Conservation (phyloP, 164 flowering plant species). For the Liquidambar formosana region DNA sequence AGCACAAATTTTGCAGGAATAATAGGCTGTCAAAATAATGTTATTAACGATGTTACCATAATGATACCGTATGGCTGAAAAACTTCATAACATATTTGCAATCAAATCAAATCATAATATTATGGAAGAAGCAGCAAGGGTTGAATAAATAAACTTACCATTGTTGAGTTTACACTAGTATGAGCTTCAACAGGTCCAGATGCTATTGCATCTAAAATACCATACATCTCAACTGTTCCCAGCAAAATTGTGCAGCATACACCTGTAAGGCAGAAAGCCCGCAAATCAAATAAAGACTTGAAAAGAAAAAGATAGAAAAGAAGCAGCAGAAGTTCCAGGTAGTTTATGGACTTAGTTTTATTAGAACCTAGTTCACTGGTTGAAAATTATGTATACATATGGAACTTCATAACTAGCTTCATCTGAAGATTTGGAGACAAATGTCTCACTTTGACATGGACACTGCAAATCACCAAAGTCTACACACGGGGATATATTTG, state of each 20-base stretch:
- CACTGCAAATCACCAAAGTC: too few species aligned
- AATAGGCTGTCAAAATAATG: not conserved
- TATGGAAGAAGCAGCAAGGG: not conserved
- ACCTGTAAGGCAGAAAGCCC: slow-evolving; percentile 43
- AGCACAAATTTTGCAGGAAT: not conserved
- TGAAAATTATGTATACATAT: too few species aligned
- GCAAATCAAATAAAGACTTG: not conserved
- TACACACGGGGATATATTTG: too few species aligned
- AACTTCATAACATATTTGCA: not conserved
- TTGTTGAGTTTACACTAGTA: slow-evolving; percentile 64
- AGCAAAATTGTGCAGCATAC: slow-evolving; percentile 85
- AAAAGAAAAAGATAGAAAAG: not conserved
- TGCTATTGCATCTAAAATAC: slow-evolving; percentile 63
- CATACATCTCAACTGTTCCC: slow-evolving; percentile 86
- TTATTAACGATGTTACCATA: not conserved
- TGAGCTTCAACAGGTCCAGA: slow-evolving; percentile 78
- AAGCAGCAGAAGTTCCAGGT: too few species aligned
- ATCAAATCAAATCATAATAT: not conserved
- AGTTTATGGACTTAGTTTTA: too few species aligned
- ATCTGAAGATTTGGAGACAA: too few species aligned
- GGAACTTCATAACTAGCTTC: too few species aligned
- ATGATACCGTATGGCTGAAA: not conserved
- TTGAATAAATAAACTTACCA: slow-evolving; percentile 41
- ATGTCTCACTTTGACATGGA: too few species aligned
- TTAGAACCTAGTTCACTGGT: too few species aligned